Percentiles rank a stretch among this genome's conserved stretches.
phyloP scores from a whole-genome alignment of 2,329 filamentous ascomycete genomes.

The Aureobasidium sp. region DNA sequence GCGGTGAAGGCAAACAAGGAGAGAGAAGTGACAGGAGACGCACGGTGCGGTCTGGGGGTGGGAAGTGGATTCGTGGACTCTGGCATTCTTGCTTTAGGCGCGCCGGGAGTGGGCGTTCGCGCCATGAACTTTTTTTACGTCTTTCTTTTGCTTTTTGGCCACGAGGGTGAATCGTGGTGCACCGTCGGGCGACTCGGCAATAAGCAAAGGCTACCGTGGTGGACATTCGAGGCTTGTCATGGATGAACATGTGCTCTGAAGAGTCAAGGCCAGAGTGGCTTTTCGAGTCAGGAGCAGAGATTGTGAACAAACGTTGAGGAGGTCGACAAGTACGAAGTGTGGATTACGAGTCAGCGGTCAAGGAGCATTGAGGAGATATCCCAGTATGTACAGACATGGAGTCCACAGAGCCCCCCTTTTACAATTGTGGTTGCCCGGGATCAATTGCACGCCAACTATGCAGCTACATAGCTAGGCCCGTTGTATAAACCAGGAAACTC shows the following conservation, averaged over 20 bases:
- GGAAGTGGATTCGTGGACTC: constrained; percentile 8
- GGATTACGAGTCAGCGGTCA: constrained; percentile 6
- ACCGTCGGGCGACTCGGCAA: neutral
- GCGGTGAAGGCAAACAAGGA: constrained; percentile 10
- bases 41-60: constrained; percentile 11
- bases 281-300: neutral
- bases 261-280: neutral
- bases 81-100: neutral
- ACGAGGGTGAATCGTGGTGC: constrained; percentile 3
- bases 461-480: constrained; percentile 7
- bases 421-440: neutral
- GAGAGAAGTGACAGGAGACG: constrained; percentile 7
- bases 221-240: neutral
- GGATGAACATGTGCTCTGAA: constrained; percentile 6
- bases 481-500: neutral
- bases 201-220: neutral
- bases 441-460: constrained; percentile 5
- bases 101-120: constrained; percentile 3
- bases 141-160: neutral
- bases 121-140: constrained; percentile 1
- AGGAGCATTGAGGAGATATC: neutral
- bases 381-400: neutral
- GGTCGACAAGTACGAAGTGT: neutral
- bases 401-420: constrained; percentile 3
- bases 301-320: constrained; percentile 2